Evolutionary conservation across 345 rosid species (phyloP), one percentile per base, ranked within the genome.

Genomic region (Gossypium sturtianum): DNA sequence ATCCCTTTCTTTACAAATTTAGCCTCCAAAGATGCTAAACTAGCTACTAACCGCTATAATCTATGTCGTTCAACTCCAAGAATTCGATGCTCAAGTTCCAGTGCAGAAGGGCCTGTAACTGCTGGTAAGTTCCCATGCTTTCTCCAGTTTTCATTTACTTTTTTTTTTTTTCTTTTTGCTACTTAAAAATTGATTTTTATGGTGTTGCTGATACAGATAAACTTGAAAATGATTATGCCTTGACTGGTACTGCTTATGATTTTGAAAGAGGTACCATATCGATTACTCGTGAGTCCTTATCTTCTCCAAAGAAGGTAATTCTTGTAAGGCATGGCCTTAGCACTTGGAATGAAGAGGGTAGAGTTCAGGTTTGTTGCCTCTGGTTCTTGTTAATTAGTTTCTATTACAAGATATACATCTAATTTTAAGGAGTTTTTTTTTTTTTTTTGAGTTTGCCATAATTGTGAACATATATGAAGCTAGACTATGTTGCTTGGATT

Each of bases 271-370:
- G 87, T 63, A 84, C 90, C 15, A 77, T 68, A 22, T 82, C 90
- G 6, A 89, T 89, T 20, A 75, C 87, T 23, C 72, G 74, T 66
- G 76, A 77, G 76, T 25, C 56, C 34, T 54, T 89, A 61, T 75
- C 78, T 1, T 75, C 83, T 6, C 41, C 87, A 20, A 89, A 89
- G 80, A 87, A 78, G 81, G 89, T 89, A n/a, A 85, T 89, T 38
- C 61, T 89, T 54, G 80, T 89, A 11, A 87, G 93, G 78, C 93
- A 89, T 76, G 93, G 93, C 45, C 93, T 89, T 67, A 89, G 93
- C 84, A 80, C 90, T 75, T 89, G 90, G 93, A 89, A 89, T 65
- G 81, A 84, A 16, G 90, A 89, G 78, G 73, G 86, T 22, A 82
- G 87, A 82, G 84, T 89, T 77, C 93, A 89, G 93, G 93, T 89